These are phyloP conservation scores for Aureobasidium sp. DNA, from an alignment of 2,329 filamentous ascomycete species.

Conservation along the genomic window DNA sequence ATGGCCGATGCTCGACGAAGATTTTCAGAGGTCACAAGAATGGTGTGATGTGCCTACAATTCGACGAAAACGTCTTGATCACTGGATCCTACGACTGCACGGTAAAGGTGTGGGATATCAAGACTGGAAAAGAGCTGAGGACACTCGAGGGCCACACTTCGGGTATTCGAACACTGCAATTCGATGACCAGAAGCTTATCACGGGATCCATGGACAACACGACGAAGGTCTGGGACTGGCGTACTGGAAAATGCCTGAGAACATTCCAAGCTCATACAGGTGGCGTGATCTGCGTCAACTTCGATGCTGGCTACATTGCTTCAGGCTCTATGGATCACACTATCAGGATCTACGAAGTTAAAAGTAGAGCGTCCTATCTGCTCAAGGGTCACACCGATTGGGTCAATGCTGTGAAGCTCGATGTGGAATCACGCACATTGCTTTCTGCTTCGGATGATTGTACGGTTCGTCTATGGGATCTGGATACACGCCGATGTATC, in stretches of 20 bases:
- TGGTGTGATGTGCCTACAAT: conserved; percentile 69
- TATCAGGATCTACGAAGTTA: conserved; percentile 88
- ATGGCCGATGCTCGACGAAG: conserved; percentile 77
- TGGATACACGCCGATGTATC: conserved; percentile 75
- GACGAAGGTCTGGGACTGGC: conserved; percentile 94
- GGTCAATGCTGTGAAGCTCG: conserved; percentile 92
- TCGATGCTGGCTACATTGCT: conserved; percentile 73
- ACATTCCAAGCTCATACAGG: conserved; percentile 74
- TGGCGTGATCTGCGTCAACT: conserved; percentile 81
- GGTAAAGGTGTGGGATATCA: conserved; percentile 92
- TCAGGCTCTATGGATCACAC: conserved; percentile 85
- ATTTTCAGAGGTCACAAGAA: conserved; percentile 82
- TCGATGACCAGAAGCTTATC: conserved; percentile 85
- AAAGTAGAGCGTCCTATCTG: conserved; percentile 69
- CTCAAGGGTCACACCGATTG: conserved; percentile 84
- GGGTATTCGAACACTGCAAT: conserved; percentile 82
- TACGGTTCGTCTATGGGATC: conserved; percentile 83
- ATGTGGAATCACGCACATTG: conserved; percentile 71
- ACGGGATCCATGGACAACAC: conserved; percentile 82
- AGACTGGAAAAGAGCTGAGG: conserved; percentile 74
- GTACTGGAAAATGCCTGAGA: conserved; percentile 76
- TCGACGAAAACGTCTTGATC: conserved; percentile 84
- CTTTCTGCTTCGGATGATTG: conserved; percentile 87
- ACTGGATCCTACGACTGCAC: conserved; percentile 94
- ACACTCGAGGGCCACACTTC: conserved; percentile 74